Evolutionary conservation across 2,329 filamentous ascomycete species (phyloP).

Genomic region (Chrysosphaeria jannelii): DNA sequence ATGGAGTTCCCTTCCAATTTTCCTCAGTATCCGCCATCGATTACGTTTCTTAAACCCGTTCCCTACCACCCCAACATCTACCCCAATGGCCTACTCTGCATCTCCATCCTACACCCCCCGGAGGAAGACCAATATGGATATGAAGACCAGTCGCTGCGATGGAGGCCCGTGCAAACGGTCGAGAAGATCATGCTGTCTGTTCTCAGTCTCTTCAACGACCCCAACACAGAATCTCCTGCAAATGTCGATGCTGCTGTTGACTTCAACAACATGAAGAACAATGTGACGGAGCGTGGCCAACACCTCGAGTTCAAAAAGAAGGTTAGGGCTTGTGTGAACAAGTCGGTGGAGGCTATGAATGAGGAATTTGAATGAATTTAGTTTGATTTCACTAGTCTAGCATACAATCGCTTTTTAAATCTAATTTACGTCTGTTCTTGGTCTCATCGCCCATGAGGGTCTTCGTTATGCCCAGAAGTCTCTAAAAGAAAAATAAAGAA

Average conservation of each 20-base stretch:
- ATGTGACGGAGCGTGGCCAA: too few relatives aligned
- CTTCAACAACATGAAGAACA: too few relatives aligned
- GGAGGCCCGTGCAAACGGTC: conserved; percentile 81
- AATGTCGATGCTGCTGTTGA: conserved; percentile 94
- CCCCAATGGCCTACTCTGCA: conserved; percentile 63
- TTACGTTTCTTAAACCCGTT: conserved; percentile 61
- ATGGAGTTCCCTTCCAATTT: conserved; percentile 65
- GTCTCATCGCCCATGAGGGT: too few relatives aligned
- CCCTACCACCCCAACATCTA: conserved; percentile 92
- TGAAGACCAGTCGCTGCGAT: conserved; percentile 67
- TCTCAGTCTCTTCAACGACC: conserved; percentile 71
- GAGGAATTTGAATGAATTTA: too few relatives aligned
- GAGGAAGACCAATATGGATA: conserved; percentile 88
- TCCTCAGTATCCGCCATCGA: conserved; percentile 60
- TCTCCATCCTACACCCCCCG: conserved; percentile 85
- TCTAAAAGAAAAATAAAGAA: too few relatives aligned
- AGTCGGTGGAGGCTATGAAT: too few relatives aligned
- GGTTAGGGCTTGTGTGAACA: too few relatives aligned
- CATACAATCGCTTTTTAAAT: too few relatives aligned
- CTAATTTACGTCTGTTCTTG: too few relatives aligned
- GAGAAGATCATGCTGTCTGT: conserved; percentile 83
- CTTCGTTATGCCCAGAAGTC: too few relatives aligned
- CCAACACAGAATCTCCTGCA: conserved; percentile 84
- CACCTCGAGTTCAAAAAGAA: too few relatives aligned
- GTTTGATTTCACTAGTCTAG: too few relatives aligned